phyloP scores from a whole-genome alignment of 257 asterid genomes.

The Prunella vulgaris region DNA sequence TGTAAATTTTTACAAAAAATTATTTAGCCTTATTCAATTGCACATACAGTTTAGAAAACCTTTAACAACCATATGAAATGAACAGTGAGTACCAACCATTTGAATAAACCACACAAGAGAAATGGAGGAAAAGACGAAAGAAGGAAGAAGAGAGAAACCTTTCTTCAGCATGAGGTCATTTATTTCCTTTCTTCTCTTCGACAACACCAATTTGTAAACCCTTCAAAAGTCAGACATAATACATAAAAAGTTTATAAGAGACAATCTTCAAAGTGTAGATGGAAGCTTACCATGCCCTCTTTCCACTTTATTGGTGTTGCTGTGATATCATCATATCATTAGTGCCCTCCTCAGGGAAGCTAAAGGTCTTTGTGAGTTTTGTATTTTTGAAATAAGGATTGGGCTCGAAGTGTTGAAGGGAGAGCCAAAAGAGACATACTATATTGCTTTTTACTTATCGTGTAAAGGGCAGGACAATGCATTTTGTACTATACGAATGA shows the following conservation, averaged over 20 bases:
- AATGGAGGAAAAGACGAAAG: background rate
- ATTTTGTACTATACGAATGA: no score
- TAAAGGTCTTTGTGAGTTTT: conserved; percentile 73
- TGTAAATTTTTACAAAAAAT: background rate
- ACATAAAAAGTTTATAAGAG: conserved; percentile 16
- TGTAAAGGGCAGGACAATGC: no score
- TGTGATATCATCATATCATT: conserved; percentile 65
- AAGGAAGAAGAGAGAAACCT: conserved; percentile 42
- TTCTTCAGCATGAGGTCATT: conserved; percentile 70
- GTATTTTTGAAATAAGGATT: conserved; percentile 83
- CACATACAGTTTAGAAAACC: background rate
- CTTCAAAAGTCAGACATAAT: conserved; percentile 42
- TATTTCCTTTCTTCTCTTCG: conserved; percentile 78
- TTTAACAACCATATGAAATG: background rate
- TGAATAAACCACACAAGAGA: background rate
- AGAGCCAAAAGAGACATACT: no score
- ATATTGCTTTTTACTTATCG: no score
- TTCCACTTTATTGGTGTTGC: conserved; percentile 89
- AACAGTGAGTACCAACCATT: background rate
- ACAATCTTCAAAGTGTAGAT: background rate
- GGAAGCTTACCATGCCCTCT: conserved; percentile 74
- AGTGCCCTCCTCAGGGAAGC: conserved; percentile 83
- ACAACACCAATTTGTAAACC: conserved; percentile 68
- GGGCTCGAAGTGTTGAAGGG: conserved; percentile 59
- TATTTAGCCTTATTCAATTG: background rate